Conservation (phyloP, 805 yeast species). For the Kockiozyma suomiensis region DNA sequence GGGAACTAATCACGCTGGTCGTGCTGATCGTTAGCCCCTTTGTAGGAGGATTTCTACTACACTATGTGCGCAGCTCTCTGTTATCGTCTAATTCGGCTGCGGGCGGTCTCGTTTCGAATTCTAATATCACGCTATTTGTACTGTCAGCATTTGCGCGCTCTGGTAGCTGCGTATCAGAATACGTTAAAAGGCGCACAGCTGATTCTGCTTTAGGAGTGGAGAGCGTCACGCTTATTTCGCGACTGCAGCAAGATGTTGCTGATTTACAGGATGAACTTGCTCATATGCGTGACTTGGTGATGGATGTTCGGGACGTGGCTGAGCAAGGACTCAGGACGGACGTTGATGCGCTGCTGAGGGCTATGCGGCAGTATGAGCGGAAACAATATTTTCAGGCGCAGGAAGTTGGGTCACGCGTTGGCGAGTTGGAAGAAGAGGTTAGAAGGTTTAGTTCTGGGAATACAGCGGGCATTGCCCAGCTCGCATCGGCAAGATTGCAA, state of each 20-base stretch:
- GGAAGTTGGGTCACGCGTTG: conserved; percentile 1
- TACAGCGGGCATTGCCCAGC: background rate
- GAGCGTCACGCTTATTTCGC: background rate
- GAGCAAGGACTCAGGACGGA: background rate
- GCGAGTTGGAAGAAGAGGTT: conserved; percentile 7
- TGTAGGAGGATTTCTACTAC: conserved; percentile 19
- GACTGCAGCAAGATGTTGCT: background rate
- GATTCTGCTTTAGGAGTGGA: background rate
- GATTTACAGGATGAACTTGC: background rate
- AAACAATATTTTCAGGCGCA: conserved; percentile 6
- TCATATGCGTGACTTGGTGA: conserved; percentile 5
- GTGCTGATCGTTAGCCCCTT: conserved; percentile 20
- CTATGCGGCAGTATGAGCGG: conserved; percentile 18
- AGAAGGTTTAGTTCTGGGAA: background rate
- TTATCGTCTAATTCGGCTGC: conserved; percentile 5
- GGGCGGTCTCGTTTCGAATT: conserved; percentile 17
- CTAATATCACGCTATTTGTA: conserved; percentile 25
- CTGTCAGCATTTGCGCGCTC: conserved; percentile 16
- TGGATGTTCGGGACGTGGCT: background rate
- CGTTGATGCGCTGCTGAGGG: conserved; percentile 3
- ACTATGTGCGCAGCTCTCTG: conserved; percentile 8
- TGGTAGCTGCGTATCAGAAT: conserved; percentile 5
- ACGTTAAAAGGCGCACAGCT: conserved; percentile 10
- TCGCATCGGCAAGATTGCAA: background rate
- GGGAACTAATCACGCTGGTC: conserved; percentile 15